phyloP scores from a whole-genome alignment of 164 flowering plant species.

The Magnolia changhungtana region DNA sequence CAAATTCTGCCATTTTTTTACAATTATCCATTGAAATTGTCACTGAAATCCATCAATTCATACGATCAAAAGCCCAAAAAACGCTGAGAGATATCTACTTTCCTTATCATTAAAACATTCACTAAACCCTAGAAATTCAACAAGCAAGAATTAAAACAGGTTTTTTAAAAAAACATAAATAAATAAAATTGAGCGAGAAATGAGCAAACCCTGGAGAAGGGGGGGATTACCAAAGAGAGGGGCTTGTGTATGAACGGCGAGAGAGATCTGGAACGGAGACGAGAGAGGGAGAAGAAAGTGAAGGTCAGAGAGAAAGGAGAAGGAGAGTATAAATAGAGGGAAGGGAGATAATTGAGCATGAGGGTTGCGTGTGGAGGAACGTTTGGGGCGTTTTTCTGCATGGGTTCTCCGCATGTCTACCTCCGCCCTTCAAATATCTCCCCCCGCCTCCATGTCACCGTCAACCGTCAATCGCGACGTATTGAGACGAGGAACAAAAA shows the following conservation, averaged over 20 bases:
- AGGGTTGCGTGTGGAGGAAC: slow-evolving; percentile 42
- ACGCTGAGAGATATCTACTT: too few species aligned
- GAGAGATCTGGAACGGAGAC: neutral
- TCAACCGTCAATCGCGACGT: neutral
- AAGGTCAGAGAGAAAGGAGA: neutral
- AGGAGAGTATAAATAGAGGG: neutral
- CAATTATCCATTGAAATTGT: neutral
- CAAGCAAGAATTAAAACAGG: neutral
- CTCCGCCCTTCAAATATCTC: slow-evolving; percentile 21
- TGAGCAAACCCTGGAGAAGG: neutral
- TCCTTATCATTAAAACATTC: neutral
- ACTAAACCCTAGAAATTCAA: neutral
- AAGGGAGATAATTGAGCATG: slow-evolving; percentile 24
- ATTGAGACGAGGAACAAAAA: too few species aligned
- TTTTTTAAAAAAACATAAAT: neutral
- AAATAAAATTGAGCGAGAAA: slow-evolving; percentile 6
- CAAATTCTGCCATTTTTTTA: neutral
- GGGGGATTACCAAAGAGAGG: slow-evolving; percentile 4
- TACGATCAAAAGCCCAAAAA: neutral
- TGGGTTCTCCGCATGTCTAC: slow-evolving; percentile 44
- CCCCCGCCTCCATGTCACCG: neutral
- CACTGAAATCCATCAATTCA: neutral
- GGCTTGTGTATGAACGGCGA: neutral
- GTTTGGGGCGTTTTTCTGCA: slow-evolving; percentile 31
- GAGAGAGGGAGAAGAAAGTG: neutral